A percentile compares a stretch with the other conserved stretches of the same genome.
Evolutionary conservation across 129 eudicot genomes (phyloP).

Genomic region (Pulicaria dysenterica): DNA sequence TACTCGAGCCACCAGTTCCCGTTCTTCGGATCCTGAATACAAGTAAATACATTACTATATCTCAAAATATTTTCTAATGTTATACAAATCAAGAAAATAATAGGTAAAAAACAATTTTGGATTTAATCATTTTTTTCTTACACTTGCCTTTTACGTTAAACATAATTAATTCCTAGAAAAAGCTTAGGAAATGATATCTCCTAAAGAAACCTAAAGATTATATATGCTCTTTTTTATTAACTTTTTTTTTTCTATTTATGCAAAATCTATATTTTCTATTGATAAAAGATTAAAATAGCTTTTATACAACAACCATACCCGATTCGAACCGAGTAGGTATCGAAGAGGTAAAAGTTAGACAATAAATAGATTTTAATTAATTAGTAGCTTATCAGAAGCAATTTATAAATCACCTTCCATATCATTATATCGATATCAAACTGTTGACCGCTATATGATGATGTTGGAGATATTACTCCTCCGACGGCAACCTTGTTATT

Average conservation of each 20-base stretch:
- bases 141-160: slow-evolving; percentile 17
- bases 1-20: slow-evolving; percentile 99
- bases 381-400: too few species aligned
- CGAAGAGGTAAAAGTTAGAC: too few species aligned
- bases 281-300: too few species aligned
- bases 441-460: slow-evolving; percentile 75
- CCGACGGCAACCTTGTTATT: slow-evolving; percentile 79
- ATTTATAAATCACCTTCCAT: slow-evolving; percentile 83
- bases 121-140: not conserved
- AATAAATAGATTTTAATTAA: too few species aligned
- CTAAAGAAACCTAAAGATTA: slow-evolving; percentile 39
- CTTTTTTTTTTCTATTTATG: slow-evolving; percentile 19
- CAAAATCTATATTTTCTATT: slow-evolving; percentile 5
- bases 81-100: not conserved
- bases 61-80: too few species aligned
- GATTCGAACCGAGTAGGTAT: too few species aligned
- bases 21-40: slow-evolving; percentile 79
- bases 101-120: not conserved
- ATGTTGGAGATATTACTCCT: slow-evolving; percentile 91
- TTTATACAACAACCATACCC: too few species aligned
- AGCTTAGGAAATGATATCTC: slow-evolving; percentile 26
- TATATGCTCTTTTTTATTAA: slow-evolving; percentile 20
- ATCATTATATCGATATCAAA: slow-evolving; percentile 77
- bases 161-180: slow-evolving; percentile 1
- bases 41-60: not conserved